A percentile compares a stretch with the other conserved stretches of the same genome.
phyloP scores from a whole-genome alignment of 1,284 basidiomycete species.

The Bjerkandera adusta region DNA sequence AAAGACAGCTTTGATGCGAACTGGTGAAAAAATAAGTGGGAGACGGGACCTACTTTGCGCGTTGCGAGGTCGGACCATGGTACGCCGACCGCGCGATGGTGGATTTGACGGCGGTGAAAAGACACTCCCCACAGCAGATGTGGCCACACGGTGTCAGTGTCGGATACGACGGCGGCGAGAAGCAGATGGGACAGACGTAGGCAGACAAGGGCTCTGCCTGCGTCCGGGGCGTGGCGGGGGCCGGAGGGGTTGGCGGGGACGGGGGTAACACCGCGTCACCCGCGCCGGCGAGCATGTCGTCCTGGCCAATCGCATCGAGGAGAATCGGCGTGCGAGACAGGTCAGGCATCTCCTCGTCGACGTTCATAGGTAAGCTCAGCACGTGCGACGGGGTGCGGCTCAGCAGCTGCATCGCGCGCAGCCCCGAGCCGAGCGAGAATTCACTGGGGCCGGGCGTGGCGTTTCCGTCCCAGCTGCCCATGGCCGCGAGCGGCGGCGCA shows the following conservation, averaged over 20 bases:
- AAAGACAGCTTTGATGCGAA: too few relatives aligned
- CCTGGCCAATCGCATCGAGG: too few relatives aligned
- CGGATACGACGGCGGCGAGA: conserved; percentile 69
- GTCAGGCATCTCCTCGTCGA: conserved; percentile 6
- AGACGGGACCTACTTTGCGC: conserved; percentile 28
- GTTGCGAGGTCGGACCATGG: conserved; percentile 32
- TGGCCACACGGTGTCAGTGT: conserved; percentile 79
- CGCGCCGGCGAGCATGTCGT: too few relatives aligned
- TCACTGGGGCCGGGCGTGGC: too few relatives aligned
- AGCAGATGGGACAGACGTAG: conserved; percentile 77
- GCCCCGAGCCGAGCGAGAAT: too few relatives aligned
- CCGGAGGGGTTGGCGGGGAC: background rate
- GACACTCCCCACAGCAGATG: conserved; percentile 70
- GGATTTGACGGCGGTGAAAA: conserved; percentile 71
- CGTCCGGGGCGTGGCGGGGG: background rate
- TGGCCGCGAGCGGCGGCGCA: background rate
- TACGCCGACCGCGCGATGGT: conserved; percentile 49
- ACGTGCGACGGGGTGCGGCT: too few relatives aligned
- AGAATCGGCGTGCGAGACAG: too few relatives aligned
- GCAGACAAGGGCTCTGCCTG: conserved; percentile 49
- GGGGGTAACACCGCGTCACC: too few relatives aligned
- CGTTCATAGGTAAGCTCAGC: conserved; percentile 5
- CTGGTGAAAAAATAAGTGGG: background rate
- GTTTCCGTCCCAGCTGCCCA: too few relatives aligned
- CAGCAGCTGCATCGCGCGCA: background rate